Evolutionary conservation across 768 basidiomycete species (phyloP), one percentile per base, ranked within the genome.

Genomic region (Gymnopilus junonius): DNA sequence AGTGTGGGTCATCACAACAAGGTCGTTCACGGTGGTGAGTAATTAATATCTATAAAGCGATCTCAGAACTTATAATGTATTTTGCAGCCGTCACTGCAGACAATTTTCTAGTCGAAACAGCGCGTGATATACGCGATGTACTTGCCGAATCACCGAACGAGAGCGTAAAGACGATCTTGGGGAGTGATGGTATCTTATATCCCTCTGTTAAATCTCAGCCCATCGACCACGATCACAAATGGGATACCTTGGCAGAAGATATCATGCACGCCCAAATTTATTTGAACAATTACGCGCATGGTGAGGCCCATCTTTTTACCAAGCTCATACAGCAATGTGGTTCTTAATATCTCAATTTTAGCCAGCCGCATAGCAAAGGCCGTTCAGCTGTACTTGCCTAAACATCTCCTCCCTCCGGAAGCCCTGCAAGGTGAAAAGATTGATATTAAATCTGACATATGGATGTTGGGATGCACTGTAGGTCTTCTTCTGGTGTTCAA

Each of bases 1-100:
- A 21, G 31, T 17, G 46, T 66, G 15, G 39, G 20, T 37, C 23
- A 42, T 17, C 35, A 51, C 11, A 54, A 62, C n/a, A n/a, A n/a
- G 31, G 59, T 66, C 29, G 37, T 62, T 15, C 61, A 66, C 46
- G 65, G 65, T n/a, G 65, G 65, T 66, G 27, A n/a, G 65, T 51
- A 29, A 20, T 40, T n/a, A 8, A 39, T 11, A 29, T 8, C 15
- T 4, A 12, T 46, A 25, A 57, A 15, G 31, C 15, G 8, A 20
- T 12, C 3, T 29, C 8, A 25, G 10, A 23, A 34, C n/a, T 42
- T 40, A 40, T 25, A 48, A 5, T 21, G 29, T 34, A 10, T 32
- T 42, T 31, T 37, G 37, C 5, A 65, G 61, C 65, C 40, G 65
- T 66, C 20, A 62, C 61, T 11, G 29, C 55, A 1, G 65, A 66